These are phyloP conservation scores for Penicillium glabrum DNA, from an alignment of 2,329 filamentous ascomycete genomes.

Conservation along the genomic window DNA sequence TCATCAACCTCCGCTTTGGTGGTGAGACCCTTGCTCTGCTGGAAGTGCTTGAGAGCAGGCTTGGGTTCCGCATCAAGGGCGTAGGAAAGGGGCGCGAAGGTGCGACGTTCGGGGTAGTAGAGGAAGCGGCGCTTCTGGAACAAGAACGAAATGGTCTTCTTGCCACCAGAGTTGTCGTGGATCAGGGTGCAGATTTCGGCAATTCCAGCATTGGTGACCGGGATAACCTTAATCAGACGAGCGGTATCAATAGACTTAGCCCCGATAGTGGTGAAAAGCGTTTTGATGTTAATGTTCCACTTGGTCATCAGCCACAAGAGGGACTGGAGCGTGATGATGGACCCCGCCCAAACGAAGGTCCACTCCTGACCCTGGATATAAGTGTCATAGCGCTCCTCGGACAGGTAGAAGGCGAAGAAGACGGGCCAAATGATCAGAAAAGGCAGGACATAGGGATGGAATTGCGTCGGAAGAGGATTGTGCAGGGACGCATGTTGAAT, in stretches of 20 bases:
- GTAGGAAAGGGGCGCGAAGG: conserved; percentile 82
- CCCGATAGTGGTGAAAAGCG: conserved; percentile 74
- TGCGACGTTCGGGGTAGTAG: conserved; percentile 68
- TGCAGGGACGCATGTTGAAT: conserved; percentile 86
- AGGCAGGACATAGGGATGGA: conserved; percentile 91
- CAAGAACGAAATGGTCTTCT: conserved; percentile 79
- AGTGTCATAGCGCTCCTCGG: conserved; percentile 78
- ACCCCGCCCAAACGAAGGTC: conserved; percentile 92
- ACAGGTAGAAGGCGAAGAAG: conserved; percentile 86
- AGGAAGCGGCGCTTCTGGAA: conserved; percentile 98
- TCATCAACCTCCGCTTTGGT: conserved; percentile 73
- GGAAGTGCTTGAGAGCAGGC: conserved; percentile 74
- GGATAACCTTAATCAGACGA: conserved; percentile 87
- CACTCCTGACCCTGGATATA: conserved; percentile 94
- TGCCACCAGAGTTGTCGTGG: conserved; percentile 72
- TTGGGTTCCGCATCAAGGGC: conserved; percentile 82
- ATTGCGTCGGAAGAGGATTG: conserved; percentile 75
- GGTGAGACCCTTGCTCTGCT: conserved; percentile 73
- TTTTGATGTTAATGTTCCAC: conserved; percentile 89
- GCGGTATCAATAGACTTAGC: conserved; percentile 72
- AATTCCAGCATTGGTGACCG: conserved; percentile 81
- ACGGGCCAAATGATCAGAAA: conserved; percentile 89
- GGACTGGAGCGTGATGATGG: conserved; percentile 83
- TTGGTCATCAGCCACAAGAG: conserved; percentile 94
- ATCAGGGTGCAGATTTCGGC: conserved; percentile 83